These are phyloP conservation scores for Cladophialophora chaetospira DNA, from an alignment of 2,329 filamentous ascomycete species.

Conservation along the genomic window DNA sequence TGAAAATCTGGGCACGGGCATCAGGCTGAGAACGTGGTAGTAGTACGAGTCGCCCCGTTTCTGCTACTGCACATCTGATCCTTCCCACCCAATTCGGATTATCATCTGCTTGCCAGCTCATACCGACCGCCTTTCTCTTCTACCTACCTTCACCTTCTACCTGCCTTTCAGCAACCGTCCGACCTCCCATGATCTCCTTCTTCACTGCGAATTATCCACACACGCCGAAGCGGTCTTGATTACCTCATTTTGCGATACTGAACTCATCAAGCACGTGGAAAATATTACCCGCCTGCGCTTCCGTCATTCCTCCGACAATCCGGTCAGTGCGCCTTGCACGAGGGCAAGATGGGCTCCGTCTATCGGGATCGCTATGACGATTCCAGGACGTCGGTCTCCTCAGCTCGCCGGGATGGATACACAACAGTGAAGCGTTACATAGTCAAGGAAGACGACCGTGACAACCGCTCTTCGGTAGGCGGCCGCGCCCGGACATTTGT, in stretches of 20 bases:
- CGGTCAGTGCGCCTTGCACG: not conserved
- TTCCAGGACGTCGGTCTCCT: conserved; percentile 32
- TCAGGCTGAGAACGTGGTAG: not conserved
- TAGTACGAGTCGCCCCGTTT: conserved; percentile 19
- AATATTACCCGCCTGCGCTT: not conserved
- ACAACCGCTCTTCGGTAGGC: conserved; percentile 41
- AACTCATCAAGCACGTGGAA: conserved; percentile 1
- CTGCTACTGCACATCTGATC: conserved; percentile 14
- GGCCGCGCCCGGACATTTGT: conserved; percentile 42
- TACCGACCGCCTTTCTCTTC: conserved; percentile 20
- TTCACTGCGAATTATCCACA: not conserved
- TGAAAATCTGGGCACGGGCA: conserved; percentile 4
- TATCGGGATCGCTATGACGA: conserved; percentile 47
- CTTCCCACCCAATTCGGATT: conserved; percentile 9
- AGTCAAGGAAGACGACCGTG: conserved; percentile 42
- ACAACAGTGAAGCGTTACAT: conserved; percentile 63
- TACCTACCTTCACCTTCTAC: conserved; percentile 2
- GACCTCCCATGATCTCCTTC: not conserved
- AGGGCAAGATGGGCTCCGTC: conserved; percentile 29
- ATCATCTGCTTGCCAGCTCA: conserved; percentile 20
- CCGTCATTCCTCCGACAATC: not conserved
- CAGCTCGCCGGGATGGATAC: conserved; percentile 46
- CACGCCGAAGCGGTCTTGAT: not conserved
- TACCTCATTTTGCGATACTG: not conserved
- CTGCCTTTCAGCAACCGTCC: conserved; percentile 17